Evolutionary conservation across 1,284 basidiomycete species (phyloP).

Genomic region (Waitea zeae): DNA sequence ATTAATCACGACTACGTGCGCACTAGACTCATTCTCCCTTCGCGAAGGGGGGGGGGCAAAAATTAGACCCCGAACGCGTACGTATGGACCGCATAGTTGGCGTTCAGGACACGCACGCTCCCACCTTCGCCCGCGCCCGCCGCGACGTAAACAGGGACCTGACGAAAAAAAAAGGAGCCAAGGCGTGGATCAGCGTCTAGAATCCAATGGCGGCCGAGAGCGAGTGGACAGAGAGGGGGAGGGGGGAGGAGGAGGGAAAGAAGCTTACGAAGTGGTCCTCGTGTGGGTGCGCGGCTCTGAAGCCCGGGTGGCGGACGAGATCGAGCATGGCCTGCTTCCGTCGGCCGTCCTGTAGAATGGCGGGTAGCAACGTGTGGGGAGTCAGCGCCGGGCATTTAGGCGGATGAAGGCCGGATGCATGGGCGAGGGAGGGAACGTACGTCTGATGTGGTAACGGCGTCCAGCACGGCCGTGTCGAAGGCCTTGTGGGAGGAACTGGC

Average conservation of each 20-base stretch:
- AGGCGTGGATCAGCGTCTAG: too few species aligned
- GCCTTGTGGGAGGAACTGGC: conserved; percentile 28
- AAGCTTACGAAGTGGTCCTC: conserved; percentile 46
- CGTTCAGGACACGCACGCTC: conserved; percentile 28
- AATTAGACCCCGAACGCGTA: conserved; percentile 40
- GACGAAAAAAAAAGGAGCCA: too few species aligned
- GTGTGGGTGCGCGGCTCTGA: conserved; percentile 46
- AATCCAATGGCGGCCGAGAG: not conserved
- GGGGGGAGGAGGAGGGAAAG: not conserved
- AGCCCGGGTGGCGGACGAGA: conserved; percentile 37
- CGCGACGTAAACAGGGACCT: conserved; percentile 48
- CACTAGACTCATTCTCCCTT: too few species aligned
- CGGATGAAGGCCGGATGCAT: conserved; percentile 15
- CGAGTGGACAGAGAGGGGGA: not conserved
- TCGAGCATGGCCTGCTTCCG: conserved; percentile 27
- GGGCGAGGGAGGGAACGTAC: conserved; percentile 18
- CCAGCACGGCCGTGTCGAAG: conserved; percentile 42
- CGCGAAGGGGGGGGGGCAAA: too few species aligned
- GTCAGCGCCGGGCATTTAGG: conserved; percentile 6
- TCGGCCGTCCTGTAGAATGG: conserved; percentile 15
- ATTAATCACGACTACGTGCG: too few species aligned
- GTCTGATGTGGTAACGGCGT: conserved; percentile 29
- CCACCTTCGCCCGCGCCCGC: conserved; percentile 43
- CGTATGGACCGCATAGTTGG: conserved; percentile 37
- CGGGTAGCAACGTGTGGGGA: conserved; percentile 3